Evolutionary conservation across 1,284 basidiomycete species (phyloP), one percentile per base, ranked within the genome.

Genomic region (Ganoderma lingzhi): DNA sequence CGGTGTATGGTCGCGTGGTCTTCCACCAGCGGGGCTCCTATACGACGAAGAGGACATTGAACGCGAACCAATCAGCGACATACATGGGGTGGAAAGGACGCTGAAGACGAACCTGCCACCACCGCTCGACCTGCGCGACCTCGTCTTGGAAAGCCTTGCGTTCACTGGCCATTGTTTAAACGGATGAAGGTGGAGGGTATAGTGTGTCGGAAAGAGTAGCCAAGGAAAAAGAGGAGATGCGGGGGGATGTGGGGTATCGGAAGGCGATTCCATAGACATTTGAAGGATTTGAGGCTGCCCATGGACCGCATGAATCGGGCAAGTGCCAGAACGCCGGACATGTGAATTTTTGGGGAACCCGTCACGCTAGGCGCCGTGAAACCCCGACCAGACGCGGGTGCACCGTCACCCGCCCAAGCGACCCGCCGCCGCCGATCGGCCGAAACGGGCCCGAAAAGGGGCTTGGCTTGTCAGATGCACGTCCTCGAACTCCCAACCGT

Each of bases 1-100:
- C 95, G 59, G 94, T 93, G 85, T 98, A 99, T 3, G 97, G 96
- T 51, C 97, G 92, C 77, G 88, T 92, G 55, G 93, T 92, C 78
- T 91, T 87, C 53, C 90, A 88, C 81, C 97, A 99, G 67, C 97
- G 95, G 39, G 95, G 90, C 77, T 83, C 91, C 96, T 97, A 77
- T 12, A 39, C 35, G 44, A 51, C 19, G 39, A 53, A 60, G 65
- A 62, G 60, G 70, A 58, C 53, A 55, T 41, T 44, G 19, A 69
- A 39, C n/a, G 19, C 35, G 48, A 62, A 5, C 32, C 39, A 70
- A 39, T 45, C 39, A 59, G 41, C 67, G 28, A 58, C 41, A 48
- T 15, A 15, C 9, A 56, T 39, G 37, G 58, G 62, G 37, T 68
- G 42, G 62, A 65, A 35, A 44, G 59, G 30, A 28, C 17, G 28